Evolutionary conservation across 306 rosid species (phyloP).

Genomic region (Gastrolobium villosum): DNA sequence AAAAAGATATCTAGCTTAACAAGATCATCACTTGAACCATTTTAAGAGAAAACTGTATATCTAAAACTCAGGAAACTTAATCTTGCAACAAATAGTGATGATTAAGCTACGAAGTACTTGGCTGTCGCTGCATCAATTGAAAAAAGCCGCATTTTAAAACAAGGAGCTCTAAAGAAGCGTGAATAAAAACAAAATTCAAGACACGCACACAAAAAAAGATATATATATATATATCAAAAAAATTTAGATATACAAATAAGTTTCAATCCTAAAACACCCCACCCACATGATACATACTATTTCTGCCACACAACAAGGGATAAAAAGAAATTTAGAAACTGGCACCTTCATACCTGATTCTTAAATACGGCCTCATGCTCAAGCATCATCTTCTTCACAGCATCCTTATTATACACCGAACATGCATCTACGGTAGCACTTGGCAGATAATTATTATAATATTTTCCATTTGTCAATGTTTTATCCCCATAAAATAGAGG

Average conservation of each 20-base stretch:
- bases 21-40: slow-evolving; percentile 35
- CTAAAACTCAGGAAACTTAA: slow-evolving; percentile 19
- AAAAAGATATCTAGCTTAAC: slow-evolving; percentile 26
- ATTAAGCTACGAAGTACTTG: slow-evolving; percentile 16
- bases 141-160: slow-evolving; percentile 24
- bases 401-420: slow-evolving; percentile 74
- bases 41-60: slow-evolving; percentile 31
- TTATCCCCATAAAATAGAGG: slow-evolving; percentile 77
- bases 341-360: slow-evolving; percentile 68
- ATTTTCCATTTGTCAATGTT: slow-evolving; percentile 68
- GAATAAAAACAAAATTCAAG: not conserved
- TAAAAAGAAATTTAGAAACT: slow-evolving; percentile 12
- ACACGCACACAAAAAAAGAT: not conserved
- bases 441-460: slow-evolving; percentile 64
- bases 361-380: slow-evolving; percentile 89
- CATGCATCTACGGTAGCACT: slow-evolving; percentile 62
- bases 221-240: no score
- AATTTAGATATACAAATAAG: not conserved
- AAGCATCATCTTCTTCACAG: slow-evolving; percentile 84
- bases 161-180: slow-evolving; percentile 35
- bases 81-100: slow-evolving; percentile 28
- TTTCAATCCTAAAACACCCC: slow-evolving; percentile 6
- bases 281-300: slow-evolving; percentile 5
- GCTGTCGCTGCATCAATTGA: slow-evolving; percentile 15
- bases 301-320: slow-evolving; percentile 24